These are phyloP conservation scores for Acorus gramineus DNA, from an alignment of 106 monocot species.

Conservation along the genomic window DNA sequence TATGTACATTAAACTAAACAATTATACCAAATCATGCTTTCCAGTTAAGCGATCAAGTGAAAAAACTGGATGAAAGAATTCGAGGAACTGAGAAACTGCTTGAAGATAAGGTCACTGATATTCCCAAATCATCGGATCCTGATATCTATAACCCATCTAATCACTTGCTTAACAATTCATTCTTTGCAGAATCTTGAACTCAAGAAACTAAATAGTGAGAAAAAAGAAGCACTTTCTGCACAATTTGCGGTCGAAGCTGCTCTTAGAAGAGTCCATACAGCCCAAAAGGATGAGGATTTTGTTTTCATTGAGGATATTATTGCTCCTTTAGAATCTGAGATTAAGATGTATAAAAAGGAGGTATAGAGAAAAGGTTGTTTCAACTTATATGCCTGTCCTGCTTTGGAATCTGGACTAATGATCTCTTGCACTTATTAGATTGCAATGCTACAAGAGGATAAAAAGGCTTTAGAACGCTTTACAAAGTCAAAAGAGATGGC, in stretches of 20 bases:
- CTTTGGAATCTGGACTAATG: neutral
- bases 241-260: slow-evolving; percentile 69
- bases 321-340: slow-evolving; percentile 36
- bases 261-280: slow-evolving; percentile 49
- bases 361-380: slow-evolving; percentile 5
- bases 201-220: slow-evolving; percentile 36
- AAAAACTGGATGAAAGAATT: slow-evolving; percentile 29
- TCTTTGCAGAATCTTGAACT: slow-evolving; percentile 54
- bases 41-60: slow-evolving; percentile 36
- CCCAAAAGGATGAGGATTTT: slow-evolving; percentile 30
- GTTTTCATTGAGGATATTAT: slow-evolving; percentile 24
- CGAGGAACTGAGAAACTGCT: slow-evolving; percentile 19
- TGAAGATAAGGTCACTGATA: slow-evolving; percentile 24
- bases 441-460: slow-evolving; percentile 26
- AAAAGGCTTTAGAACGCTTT: slow-evolving; percentile 22
- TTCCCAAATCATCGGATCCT: no score
- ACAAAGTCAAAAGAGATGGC: slow-evolving; percentile 42
- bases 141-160: no score
- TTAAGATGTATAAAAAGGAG: slow-evolving; percentile 27
- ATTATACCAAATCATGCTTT: neutral
- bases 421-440: slow-evolving; percentile 10
- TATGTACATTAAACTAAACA: no score
- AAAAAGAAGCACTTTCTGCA: slow-evolving; percentile 54
- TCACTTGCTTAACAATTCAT: neutral
- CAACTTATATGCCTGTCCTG: no score